Evolutionary conservation across 2,329 filamentous ascomycete genomes (phyloP).

Genomic region (Xylariaceae sp.): DNA sequence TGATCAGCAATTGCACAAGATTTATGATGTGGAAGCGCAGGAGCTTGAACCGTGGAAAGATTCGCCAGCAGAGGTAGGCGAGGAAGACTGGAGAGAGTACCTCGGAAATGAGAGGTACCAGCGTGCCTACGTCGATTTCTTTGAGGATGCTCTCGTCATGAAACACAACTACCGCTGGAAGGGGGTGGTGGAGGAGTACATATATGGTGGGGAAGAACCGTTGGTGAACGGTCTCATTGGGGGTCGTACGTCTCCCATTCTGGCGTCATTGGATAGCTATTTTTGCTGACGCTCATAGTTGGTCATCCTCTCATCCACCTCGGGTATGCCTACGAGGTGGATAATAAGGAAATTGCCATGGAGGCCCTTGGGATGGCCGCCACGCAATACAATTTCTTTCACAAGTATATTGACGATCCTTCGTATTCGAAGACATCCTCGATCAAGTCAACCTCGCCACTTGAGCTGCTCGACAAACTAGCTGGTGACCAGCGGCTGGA

Average conservation of each 20-base stretch:
- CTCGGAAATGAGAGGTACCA: conserved; percentile 81
- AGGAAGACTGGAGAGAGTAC: conserved; percentile 84
- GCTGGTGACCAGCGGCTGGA: conserved; percentile 71
- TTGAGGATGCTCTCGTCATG: conserved; percentile 84
- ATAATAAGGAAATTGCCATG: conserved; percentile 82
- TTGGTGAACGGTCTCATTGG: conserved; percentile 79
- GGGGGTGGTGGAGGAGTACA: conserved; percentile 71
- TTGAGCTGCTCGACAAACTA: conserved; percentile 73
- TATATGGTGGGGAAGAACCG: conserved; percentile 75
- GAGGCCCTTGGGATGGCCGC: conserved; percentile 77
- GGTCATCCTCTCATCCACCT: conserved; percentile 93
- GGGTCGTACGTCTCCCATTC: conserved; percentile 62
- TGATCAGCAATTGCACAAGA: conserved; percentile 70
- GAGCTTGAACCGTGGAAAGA: conserved; percentile 78
- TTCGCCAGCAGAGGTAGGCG: conserved; percentile 80
- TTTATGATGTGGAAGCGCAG: conserved; percentile 79
- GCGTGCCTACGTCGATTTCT: conserved; percentile 90
- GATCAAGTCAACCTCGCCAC: conserved; percentile 62
- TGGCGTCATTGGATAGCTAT: conserved; percentile 4
- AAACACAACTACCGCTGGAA: conserved; percentile 82
- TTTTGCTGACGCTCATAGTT: conserved; percentile 55
- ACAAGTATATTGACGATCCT: conserved; percentile 72
- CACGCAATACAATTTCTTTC: conserved; percentile 60
- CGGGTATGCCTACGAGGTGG: conserved; percentile 89
- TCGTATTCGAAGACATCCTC: conserved; percentile 68